Evolutionary conservation across 192 early-diverging fungal species (phyloP).

Genomic region (Phycomyces nitens): DNA sequence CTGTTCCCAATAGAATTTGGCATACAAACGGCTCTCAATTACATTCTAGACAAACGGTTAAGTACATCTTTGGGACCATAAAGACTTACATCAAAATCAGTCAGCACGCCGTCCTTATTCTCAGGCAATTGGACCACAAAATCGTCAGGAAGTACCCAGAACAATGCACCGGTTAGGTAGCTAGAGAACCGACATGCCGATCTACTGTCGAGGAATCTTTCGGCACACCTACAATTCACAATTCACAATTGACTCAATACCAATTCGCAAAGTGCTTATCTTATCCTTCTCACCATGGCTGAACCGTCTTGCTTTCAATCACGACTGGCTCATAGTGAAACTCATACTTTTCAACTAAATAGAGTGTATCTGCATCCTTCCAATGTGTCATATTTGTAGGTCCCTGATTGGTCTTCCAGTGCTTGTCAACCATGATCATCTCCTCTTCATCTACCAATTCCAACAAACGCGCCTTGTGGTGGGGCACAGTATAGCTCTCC

Average conservation of each 20-base stretch:
- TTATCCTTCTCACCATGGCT: slow-evolving; percentile 32
- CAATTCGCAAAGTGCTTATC: too few species aligned
- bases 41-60: slow-evolving; percentile 36
- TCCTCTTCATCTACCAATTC: slow-evolving; percentile 25
- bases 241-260: too few species aligned
- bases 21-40: slow-evolving; percentile 52
- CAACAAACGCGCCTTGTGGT: slow-evolving; percentile 35
- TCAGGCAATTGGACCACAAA: slow-evolving; percentile 40
- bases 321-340: slow-evolving; percentile 57
- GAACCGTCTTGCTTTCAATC: slow-evolving; percentile 42
- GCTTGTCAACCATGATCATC: slow-evolving; percentile 45
- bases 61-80: slow-evolving; percentile 7
- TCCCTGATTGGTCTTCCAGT: slow-evolving; percentile 50
- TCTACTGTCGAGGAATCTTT: slow-evolving; percentile 54
- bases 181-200: slow-evolving; percentile 50
- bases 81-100: slow-evolving; percentile 42
- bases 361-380: slow-evolving; percentile 37
- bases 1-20: slow-evolving; percentile 54
- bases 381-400: slow-evolving; percentile 47
- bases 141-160: slow-evolving; percentile 53
- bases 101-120: slow-evolving; percentile 18
- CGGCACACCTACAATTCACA: slow-evolving; percentile 50
- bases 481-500: slow-evolving; percentile 21
- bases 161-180: slow-evolving; percentile 49
- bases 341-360: slow-evolving; percentile 51